Percentiles rank a stretch among this genome's conserved stretches.
Conservation (phyloP, 176 grass and related monocot genomes). For the Saccharum spontaneum region DNA sequence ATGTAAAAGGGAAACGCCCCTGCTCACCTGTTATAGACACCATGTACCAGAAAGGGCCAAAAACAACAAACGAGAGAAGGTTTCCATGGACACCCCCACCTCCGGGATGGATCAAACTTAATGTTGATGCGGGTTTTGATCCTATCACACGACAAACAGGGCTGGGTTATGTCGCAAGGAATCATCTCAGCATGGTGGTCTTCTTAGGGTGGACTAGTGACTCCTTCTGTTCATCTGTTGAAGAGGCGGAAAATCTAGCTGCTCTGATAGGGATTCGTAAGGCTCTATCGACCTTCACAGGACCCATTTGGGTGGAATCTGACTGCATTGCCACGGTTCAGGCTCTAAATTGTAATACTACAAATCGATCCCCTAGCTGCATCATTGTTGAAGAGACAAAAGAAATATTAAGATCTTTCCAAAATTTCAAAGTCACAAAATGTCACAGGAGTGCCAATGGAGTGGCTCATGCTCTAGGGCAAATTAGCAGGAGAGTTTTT, state of each 20-base stretch:
- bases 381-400: not conserved
- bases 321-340: not conserved
- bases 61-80: not conserved
- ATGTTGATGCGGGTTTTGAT: not conserved
- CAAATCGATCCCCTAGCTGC: not conserved
- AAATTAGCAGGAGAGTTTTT: too few relatives aligned
- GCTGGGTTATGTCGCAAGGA: not conserved
- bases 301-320: not conserved
- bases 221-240: not conserved
- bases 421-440: not conserved
- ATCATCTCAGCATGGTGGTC: not conserved
- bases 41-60: not conserved
- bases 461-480: too few relatives aligned
- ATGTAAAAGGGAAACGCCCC: too few relatives aligned
- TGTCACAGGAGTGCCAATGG: not conserved
- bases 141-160: not conserved
- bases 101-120: not conserved
- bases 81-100: not conserved
- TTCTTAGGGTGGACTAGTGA: not conserved
- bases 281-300: not conserved
- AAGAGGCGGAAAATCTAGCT: not conserved
- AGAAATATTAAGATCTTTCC: not conserved
- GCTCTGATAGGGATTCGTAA: not conserved
- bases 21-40: too few relatives aligned
- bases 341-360: not conserved